phyloP scores from a whole-genome alignment of 768 basidiomycete genomes.

The Strobilomyces confusus region DNA sequence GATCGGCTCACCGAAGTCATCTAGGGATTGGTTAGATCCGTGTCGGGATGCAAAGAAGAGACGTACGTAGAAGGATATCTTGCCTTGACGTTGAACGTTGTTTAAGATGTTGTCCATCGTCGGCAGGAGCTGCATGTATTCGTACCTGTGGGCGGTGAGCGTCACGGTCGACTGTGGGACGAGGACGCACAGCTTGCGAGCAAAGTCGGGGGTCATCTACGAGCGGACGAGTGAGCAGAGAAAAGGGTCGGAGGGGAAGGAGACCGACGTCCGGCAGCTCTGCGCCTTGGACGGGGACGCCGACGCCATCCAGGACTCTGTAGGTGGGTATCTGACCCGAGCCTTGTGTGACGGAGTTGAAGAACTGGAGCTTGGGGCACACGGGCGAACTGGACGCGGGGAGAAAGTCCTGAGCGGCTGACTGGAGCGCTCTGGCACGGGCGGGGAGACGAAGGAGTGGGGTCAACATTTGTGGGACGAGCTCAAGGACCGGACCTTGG shows the following conservation, averaged over 20 bases:
- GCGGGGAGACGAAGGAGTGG: background rate
- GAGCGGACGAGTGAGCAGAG: conserved; percentile 6
- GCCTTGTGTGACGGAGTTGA: conserved; percentile 68
- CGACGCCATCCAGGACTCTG: conserved; percentile 79
- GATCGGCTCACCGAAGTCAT: conserved; percentile 70
- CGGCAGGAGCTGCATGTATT: conserved; percentile 76
- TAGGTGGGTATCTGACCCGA: conserved; percentile 77
- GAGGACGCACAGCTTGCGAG: conserved; percentile 52
- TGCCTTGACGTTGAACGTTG: conserved; percentile 91
- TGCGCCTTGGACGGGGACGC: conserved; percentile 68
- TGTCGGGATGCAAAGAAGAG: background rate
- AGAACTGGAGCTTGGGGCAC: conserved; percentile 67
- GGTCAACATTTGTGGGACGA: conserved; percentile 15
- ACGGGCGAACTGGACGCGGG: conserved; percentile 56
- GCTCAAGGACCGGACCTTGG: conserved; percentile 21
- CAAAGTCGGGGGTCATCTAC: conserved; percentile 66
- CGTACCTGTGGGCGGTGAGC: conserved; percentile 45
- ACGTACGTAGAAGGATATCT: conserved; percentile 85
- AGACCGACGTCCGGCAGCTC: conserved; percentile 65
- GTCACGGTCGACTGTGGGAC: background rate
- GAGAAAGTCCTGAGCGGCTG: conserved; percentile 30
- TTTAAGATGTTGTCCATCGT: conserved; percentile 84
- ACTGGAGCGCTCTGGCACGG: conserved; percentile 14
- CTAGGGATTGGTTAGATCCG: conserved; percentile 34
- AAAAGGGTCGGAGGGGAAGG: background rate